These are phyloP conservation scores for Colletotrichum karsti DNA, from an alignment of 2,329 filamentous ascomycete genomes.

Conservation along the genomic window DNA sequence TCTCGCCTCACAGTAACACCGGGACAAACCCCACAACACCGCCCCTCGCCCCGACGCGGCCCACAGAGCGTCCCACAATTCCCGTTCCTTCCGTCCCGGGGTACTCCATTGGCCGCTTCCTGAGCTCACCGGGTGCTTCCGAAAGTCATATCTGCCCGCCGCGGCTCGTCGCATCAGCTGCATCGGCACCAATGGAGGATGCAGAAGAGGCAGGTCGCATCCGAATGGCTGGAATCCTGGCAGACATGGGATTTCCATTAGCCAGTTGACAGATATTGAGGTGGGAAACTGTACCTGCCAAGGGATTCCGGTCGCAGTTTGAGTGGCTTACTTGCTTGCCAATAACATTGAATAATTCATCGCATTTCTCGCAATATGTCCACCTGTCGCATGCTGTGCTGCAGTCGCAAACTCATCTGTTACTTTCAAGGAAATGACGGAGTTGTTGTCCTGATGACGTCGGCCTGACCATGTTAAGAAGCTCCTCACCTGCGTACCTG, in stretches of 20 bases:
- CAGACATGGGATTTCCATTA: neutral
- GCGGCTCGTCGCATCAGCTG: neutral
- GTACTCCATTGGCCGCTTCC: constrained; percentile 7
- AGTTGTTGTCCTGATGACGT: neutral
- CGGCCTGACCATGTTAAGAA: neutral
- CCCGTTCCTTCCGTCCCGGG: neutral
- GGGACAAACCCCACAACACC: neutral
- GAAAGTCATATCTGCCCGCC: neutral
- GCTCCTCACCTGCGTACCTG: neutral
- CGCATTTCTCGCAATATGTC: neutral
- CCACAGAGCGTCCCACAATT: constrained; percentile 14
- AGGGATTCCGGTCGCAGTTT: no score
- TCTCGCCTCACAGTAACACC: no score
- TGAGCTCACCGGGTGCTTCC: neutral
- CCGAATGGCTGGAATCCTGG: constrained; percentile 6
- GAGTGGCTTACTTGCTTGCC: neutral
- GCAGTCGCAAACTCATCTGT: neutral
- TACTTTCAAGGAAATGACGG: neutral
- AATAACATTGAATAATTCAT: neutral
- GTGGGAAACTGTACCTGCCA: no score
- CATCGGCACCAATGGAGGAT: neutral
- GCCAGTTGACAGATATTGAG: constrained; percentile 4
- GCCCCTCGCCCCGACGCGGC: neutral
- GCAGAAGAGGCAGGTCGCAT: neutral
- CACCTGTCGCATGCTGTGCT: neutral